Evolutionary conservation across 2,329 filamentous ascomycete species (phyloP).

Genomic region (Gaeumannomyces sp.): DNA sequence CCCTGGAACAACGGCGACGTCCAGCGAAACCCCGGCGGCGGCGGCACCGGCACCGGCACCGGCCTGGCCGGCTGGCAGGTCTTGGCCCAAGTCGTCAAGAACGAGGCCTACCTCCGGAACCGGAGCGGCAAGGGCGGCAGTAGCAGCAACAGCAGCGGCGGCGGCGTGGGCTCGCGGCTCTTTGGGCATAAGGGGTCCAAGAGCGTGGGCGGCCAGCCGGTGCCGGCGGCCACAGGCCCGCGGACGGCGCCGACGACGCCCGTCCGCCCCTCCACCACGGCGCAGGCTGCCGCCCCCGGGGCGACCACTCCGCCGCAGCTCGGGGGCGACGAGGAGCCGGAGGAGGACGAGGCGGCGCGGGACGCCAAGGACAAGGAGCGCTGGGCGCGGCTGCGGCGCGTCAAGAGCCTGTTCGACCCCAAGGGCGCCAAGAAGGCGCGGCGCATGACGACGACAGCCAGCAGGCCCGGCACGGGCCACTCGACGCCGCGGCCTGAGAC

Average conservation of each 20-base stretch:
- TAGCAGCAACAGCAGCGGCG: background rate
- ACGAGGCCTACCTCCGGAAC: conserved; percentile 49
- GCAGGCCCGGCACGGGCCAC: conserved; percentile 16
- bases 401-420: conserved; percentile 65
- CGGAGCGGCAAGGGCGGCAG: conserved; percentile 20
- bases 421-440: conserved; percentile 52
- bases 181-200: conserved; percentile 12
- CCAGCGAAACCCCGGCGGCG: conserved; percentile 45
- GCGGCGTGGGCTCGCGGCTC: conserved; percentile 22
- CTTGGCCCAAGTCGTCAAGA: conserved; percentile 48
- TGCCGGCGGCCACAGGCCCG: conserved; percentile 10
- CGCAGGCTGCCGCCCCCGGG: conserved; percentile 14
- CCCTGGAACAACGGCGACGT: conserved; percentile 65
- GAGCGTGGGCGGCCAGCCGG: conserved; percentile 9
- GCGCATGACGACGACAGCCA: conserved; percentile 12
- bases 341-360: conserved; percentile 39
- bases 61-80: conserved; percentile 49
- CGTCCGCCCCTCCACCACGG: conserved; percentile 14
- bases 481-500: conserved; percentile 2
- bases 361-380: conserved; percentile 63
- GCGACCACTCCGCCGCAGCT: conserved; percentile 10
- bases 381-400: conserved; percentile 63
- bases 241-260: conserved; percentile 15
- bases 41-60: conserved; percentile 4
- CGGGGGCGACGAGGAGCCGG: conserved; percentile 30